Evolutionary conservation across 805 yeast species (phyloP).

Genomic region (Kuraishia ogatae): DNA sequence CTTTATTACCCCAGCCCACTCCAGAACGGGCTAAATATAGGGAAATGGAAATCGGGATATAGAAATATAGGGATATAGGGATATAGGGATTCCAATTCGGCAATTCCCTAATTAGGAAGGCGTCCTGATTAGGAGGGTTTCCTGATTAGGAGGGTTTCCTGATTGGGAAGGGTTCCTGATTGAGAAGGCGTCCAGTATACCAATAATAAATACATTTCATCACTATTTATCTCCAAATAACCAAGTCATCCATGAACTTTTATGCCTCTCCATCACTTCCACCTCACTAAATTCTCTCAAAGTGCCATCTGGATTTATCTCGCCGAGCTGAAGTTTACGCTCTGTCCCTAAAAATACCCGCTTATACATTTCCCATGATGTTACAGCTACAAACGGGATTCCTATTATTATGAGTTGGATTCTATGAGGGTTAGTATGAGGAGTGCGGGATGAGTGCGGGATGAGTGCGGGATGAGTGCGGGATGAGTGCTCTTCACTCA

Average conservation of each 20-base stretch:
- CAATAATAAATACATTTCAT: conserved; percentile 1
- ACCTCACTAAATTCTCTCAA: conserved; percentile 32
- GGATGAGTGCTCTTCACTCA: too few species aligned
- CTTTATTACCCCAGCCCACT: not conserved
- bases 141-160: too few species aligned
- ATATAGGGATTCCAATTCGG: too few species aligned
- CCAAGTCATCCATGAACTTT: conserved; percentile 27
- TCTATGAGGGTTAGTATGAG: conserved; percentile 5
- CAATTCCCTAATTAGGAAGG: too few species aligned
- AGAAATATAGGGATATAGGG: too few species aligned
- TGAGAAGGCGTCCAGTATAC: too few species aligned
- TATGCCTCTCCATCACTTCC: conserved; percentile 29
- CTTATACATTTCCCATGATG: conserved; percentile 22
- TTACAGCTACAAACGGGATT: conserved; percentile 17
- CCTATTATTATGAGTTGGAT: conserved; percentile 24
- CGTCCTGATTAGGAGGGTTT: too few species aligned
- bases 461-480: too few species aligned
- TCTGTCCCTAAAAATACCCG: conserved; percentile 30
- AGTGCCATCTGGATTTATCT: conserved; percentile 33
- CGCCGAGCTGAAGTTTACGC: conserved; percentile 36
- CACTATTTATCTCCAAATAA: conserved; percentile 31
- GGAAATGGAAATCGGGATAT: too few species aligned
- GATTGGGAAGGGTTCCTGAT: too few species aligned
- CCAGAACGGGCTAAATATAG: conserved; percentile 2
- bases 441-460: too few species aligned